Percentiles rank a stretch among this genome's conserved stretches.
Conservation (phyloP, 1,284 basidiomycete genomes). For the Stereum hirsutum region DNA sequence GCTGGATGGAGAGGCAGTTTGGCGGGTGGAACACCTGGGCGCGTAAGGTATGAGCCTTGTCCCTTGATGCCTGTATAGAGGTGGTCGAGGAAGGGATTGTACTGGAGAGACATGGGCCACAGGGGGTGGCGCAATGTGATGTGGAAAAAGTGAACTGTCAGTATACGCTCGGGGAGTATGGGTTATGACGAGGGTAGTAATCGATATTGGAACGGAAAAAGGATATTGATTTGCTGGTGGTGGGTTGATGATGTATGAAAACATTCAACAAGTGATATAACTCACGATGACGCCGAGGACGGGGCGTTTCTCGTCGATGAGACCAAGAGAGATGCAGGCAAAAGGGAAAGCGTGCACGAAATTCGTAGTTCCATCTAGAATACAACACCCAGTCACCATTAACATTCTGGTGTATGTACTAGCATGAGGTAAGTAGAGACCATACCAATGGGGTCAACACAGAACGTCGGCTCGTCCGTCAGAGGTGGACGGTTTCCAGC, state of each 20-base stretch:
- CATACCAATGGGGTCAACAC: constrained; percentile 80
- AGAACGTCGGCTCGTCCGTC: constrained; percentile 86
- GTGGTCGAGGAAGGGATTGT: constrained; percentile 13
- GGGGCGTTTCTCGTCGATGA: constrained; percentile 76
- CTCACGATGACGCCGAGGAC: constrained; percentile 60
- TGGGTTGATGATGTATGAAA: too few species aligned
- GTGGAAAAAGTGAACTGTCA: too few species aligned
- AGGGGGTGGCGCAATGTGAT: too few species aligned
- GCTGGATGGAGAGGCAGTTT: constrained; percentile 23
- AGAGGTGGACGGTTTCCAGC: constrained; percentile 63
- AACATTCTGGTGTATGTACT: too few species aligned
- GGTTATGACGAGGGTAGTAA: too few species aligned
- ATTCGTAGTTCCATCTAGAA: constrained; percentile 84
- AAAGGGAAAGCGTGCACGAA: constrained; percentile 90
- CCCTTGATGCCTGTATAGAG: constrained; percentile 37
- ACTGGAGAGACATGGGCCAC: too few species aligned
- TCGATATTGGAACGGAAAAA: too few species aligned
- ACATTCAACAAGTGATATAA: too few species aligned
- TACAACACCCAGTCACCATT: neutral
- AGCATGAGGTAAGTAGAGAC: neutral
- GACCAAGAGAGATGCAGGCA: constrained; percentile 85
- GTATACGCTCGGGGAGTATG: too few species aligned
- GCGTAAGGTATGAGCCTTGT: constrained; percentile 68
- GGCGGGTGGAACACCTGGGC: constrained; percentile 2
- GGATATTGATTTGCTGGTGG: too few species aligned